Percentiles rank a stretch among this genome's conserved stretches.
Evolutionary conservation across 129 eudicot species (phyloP).

Genomic region (Centella asiatica): DNA sequence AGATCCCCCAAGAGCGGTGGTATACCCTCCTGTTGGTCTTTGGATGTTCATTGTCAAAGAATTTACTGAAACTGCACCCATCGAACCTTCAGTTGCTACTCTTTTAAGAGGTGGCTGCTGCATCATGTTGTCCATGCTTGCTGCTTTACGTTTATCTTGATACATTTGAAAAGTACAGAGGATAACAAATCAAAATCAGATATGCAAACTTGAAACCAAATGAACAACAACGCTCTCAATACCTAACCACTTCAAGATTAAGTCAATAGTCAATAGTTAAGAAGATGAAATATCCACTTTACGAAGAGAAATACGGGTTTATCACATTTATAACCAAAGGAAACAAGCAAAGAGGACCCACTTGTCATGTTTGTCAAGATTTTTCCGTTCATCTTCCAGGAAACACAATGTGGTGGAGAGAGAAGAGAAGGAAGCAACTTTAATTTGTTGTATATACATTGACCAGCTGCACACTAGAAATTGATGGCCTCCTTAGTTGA

Average conservation of each 20-base stretch:
- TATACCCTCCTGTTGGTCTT: conserved; percentile 49
- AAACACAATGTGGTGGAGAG: conserved; percentile 35
- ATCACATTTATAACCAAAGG: neutral
- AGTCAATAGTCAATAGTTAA: too few relatives aligned
- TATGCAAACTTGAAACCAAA: neutral
- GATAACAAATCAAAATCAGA: neutral
- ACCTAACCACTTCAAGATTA: neutral
- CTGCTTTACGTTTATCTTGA: conserved; percentile 72
- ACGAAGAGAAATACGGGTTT: neutral
- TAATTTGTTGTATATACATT: conserved; percentile 57
- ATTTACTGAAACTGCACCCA: conserved; percentile 27
- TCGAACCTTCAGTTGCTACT: conserved; percentile 48
- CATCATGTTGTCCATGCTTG: conserved; percentile 57
- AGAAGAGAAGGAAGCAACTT: conserved; percentile 50
- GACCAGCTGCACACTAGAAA: conserved; percentile 77
- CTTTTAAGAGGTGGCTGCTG: conserved; percentile 72
- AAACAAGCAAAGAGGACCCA: conserved; percentile 20
- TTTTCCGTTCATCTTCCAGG: conserved; percentile 52
- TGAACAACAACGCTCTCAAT: neutral
- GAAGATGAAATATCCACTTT: neutral
- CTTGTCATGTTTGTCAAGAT: conserved; percentile 40
- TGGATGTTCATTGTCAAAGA: conserved; percentile 40
- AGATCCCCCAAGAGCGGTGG: conserved; percentile 33
- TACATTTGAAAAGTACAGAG: conserved; percentile 3
- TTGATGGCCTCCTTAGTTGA: conserved; percentile 15